Evolutionary conservation across 805 yeast species (phyloP).

Genomic region (Kluyveromyces lactis): DNA sequence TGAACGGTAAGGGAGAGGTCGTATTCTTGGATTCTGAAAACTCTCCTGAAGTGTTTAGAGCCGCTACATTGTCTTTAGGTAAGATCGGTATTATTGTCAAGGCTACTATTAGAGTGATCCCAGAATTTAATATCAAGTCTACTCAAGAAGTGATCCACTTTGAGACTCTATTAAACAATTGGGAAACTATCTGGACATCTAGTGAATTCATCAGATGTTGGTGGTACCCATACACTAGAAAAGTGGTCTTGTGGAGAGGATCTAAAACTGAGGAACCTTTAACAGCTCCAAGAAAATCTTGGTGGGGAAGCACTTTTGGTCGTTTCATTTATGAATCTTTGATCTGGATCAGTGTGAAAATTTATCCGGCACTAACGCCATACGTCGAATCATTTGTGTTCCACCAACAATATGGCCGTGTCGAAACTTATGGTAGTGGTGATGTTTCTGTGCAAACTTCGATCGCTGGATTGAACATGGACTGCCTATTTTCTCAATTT

Average conservation of each 20-base stretch:
- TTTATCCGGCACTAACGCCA: conserved; percentile 75
- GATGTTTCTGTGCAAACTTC: conserved; percentile 68
- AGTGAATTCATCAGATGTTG: conserved; percentile 89
- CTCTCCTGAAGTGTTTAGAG: conserved; percentile 62
- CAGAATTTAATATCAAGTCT: conserved; percentile 72
- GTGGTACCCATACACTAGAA: conserved; percentile 94
- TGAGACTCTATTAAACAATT: conserved; percentile 57
- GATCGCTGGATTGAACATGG: conserved; percentile 88
- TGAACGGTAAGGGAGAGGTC: conserved; percentile 68
- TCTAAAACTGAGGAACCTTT: conserved; percentile 58
- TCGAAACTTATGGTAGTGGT: conserved; percentile 54
- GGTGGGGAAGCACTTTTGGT: conserved; percentile 81
- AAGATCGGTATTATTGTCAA: conserved; percentile 84
- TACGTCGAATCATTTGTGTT: conserved; percentile 78
- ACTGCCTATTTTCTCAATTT: conserved; percentile 86
- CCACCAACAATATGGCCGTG: conserved; percentile 70
- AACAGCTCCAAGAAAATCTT: conserved; percentile 58
- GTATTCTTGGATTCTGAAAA: conserved; percentile 43
- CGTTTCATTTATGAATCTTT: conserved; percentile 72
- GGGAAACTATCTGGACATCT: conserved; percentile 79
- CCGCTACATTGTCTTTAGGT: conserved; percentile 80
- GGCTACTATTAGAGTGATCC: conserved; percentile 79
- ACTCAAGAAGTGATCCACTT: conserved; percentile 76
- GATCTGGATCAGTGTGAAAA: conserved; percentile 68
- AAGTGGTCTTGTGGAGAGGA: conserved; percentile 89